Percentiles rank a stretch among this genome's conserved stretches.
Evolutionary conservation across 2,329 filamentous ascomycete genomes (phyloP).

Genomic region (Chalaropsis thielavioides): DNA sequence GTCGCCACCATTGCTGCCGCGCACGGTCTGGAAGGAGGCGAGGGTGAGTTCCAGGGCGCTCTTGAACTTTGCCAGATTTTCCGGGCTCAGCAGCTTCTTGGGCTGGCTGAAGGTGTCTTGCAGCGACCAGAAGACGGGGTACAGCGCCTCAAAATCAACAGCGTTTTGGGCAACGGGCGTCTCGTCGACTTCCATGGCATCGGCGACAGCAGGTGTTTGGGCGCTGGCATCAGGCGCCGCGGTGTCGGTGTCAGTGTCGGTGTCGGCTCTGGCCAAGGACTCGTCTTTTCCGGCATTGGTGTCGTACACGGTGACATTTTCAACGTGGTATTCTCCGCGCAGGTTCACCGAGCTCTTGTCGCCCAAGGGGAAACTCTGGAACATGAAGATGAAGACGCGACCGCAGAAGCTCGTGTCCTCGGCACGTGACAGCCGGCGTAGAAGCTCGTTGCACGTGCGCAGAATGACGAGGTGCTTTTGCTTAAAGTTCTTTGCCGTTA

Average conservation of each 20-base stretch:
- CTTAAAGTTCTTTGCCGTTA: constrained; percentile 66
- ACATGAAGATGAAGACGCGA: constrained; percentile 94
- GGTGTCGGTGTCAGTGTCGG: constrained; percentile 20
- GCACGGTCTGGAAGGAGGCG: constrained; percentile 38
- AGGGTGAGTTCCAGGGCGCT: constrained; percentile 55
- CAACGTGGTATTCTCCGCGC: constrained; percentile 85
- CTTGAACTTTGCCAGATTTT: constrained; percentile 68
- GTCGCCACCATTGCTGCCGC: constrained; percentile 36
- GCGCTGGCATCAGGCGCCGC: neutral
- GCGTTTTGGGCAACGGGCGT: constrained; percentile 29
- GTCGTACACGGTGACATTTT: constrained; percentile 83
- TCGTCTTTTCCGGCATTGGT: constrained; percentile 30
- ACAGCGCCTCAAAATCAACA: constrained; percentile 54
- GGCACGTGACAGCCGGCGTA: constrained; percentile 84
- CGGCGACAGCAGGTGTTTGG: constrained; percentile 21
- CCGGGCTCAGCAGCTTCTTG: constrained; percentile 59
- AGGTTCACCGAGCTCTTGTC: constrained; percentile 97
- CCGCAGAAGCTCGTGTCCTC: constrained; percentile 97
- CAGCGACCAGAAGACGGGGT: constrained; percentile 85
- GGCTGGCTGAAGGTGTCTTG: constrained; percentile 89
- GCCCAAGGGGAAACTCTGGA: constrained; percentile 90
- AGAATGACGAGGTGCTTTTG: constrained; percentile 80
- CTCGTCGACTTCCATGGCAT: constrained; percentile 51
- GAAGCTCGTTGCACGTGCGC: constrained; percentile 85
- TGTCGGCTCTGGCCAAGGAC: neutral